These are phyloP conservation scores for Aspergillus sparsus DNA, from an alignment of 495 filamentous ascomycete genomes.

Conservation along the genomic window DNA sequence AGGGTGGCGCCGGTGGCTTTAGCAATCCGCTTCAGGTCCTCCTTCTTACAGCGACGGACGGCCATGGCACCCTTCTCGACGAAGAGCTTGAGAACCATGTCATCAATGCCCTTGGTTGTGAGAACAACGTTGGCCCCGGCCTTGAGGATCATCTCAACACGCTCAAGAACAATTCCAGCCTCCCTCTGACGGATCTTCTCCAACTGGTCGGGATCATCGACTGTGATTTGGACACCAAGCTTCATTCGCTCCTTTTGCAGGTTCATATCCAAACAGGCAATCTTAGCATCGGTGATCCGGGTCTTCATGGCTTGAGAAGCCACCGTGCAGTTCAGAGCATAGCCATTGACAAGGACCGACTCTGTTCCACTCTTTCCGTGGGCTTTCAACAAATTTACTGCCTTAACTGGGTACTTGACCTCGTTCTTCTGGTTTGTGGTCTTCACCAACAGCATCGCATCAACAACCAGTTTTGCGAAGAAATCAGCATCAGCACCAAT, in stretches of 20 bases:
- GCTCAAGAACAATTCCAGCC: constrained; percentile 87
- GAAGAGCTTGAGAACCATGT: constrained; percentile 91
- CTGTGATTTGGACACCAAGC: constrained; percentile 95
- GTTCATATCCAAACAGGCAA: constrained; percentile 97
- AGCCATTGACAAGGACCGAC: constrained; percentile 91
- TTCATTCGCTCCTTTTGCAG: constrained; percentile 99
- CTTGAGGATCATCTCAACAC: constrained; percentile 96
- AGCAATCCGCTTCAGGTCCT: constrained; percentile 93
- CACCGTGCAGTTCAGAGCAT: constrained; percentile 98
- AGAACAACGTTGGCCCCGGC: constrained; percentile 94
- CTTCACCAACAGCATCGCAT: constrained; percentile 95
- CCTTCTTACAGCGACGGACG: constrained; percentile 96
- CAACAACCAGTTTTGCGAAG: constrained; percentile 95
- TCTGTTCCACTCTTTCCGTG: constrained; percentile 91
- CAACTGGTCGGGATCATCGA: constrained; percentile 94
- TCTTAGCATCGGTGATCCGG: constrained; percentile 88
- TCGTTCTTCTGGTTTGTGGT: constrained; percentile 86
- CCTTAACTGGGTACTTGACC: constrained; percentile 96
- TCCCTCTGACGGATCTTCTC: constrained; percentile 96
- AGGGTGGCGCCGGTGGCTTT: constrained; percentile 95
- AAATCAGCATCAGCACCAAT: constrained; percentile 96
- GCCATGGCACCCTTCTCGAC: constrained; percentile 95
- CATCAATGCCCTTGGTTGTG: constrained; percentile 98
- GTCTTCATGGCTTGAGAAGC: constrained; percentile 98
- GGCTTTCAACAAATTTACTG: constrained; percentile 97